Evolutionary conservation across 2,329 filamentous ascomycete species (phyloP), one percentile per base, ranked within the genome.

Genomic region (Ambrosiella xylebori): DNA sequence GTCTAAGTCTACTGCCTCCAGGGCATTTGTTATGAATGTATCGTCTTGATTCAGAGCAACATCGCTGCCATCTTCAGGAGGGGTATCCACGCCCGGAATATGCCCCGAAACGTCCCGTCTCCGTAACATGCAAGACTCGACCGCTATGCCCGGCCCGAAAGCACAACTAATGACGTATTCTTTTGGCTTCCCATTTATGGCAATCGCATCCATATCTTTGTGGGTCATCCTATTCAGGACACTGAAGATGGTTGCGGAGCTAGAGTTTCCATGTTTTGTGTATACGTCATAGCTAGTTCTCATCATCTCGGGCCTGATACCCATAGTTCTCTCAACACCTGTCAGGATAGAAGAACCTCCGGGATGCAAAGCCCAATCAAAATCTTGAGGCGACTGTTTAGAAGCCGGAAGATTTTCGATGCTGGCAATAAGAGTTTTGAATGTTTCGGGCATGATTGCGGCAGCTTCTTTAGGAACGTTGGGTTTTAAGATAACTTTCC

Each of bases 361-460:
- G 0, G 84, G 84, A 63, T 87, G 84, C 65, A 87, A 76, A 0
- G 82, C 84, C 84, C 84, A 87, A 70, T 87, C 84, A 62, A 85
- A 85, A 60, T 84, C 78, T 0, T 72, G 66, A 0, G 82, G 71
- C 0, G 66, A 62, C n/a, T 67, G 65, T 63, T 76, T 76, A 7
- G 67, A 64, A 4, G 66, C 64, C 0, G 78, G 76, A 2, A 80
- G 67, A 0, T 69, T 62, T 5, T 73, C 68, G 2, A 58, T 45
- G 15, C 40, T 59, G 1, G 27, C 49, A 38, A 82, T 65, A 12
- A 85, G 72, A 35, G 77, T 72, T 13, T 70, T 64, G 63, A 84
- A 85, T 3, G 77, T 73, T 2, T 77, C 74, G 1, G 68, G 67
- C 7, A 85, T 74, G 1, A 74, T 71, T 7, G 70, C 66, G 7